Base-by-base conservation (phyloP, 306 rosid species). In the Datisca glomerata region DNA sequence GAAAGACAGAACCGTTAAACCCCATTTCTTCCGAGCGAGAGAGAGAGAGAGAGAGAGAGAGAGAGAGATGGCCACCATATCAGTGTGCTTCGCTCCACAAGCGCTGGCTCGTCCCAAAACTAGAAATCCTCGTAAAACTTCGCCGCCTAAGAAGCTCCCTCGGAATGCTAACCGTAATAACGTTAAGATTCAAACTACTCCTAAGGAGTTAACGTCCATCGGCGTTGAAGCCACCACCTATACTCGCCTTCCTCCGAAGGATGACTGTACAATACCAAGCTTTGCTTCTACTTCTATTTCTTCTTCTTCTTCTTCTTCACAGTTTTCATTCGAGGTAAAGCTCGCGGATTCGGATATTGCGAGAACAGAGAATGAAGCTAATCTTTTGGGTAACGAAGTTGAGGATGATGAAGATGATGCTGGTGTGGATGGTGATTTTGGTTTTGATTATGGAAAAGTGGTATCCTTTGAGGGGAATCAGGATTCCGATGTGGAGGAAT, bases 141-240 rank as follows among this genome's bases (percentile, higher is more conserved):
- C 24, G 2, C n/a, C 25, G 12, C 66, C 58, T 36, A 76, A 70
- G 57, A 63, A 47, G 22, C 22, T 41, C 5, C 41, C 22, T 1
- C 21, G 40, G 14, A 72, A 28, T 33, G 65, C 57, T 14, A 67
- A 52, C 38, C 18, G 46, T 33, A 63, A 22, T 21, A 47, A 31
- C 33, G 48, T 38, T 5, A 58, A 55, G 14, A 10, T 60, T n/a
- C 57, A 42, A 4, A 13, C 15, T 58, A 64, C 43, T 61, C 56
- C 36, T 39, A 66, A 53, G 60, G 75, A 54, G 34, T 41, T 37
- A 19, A 42, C 42, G 47, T 76, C 43, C 41, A 21, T 68, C 4
- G 83, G 80, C 49, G 73, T 74, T 45, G 89, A 80, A 48, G 86
- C 97, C 52, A 83, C 86, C 50, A 89, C 93, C 56, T 83, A 62